Conservation (phyloP, 2,329 filamentous ascomycete genomes). For the Aspergillus brasiliensis region DNA sequence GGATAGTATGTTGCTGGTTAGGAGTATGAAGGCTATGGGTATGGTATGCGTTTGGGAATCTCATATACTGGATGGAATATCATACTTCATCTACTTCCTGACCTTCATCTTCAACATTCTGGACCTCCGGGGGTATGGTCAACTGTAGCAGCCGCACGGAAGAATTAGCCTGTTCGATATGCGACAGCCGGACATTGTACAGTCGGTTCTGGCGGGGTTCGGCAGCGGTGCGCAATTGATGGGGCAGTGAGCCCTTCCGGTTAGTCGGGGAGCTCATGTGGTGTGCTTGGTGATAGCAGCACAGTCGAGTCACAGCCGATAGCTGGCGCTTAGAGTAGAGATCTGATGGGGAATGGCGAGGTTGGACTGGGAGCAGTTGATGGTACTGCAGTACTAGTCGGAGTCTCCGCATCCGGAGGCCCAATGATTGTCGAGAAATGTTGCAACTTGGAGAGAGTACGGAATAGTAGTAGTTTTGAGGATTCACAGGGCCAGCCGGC, state of each 20-base stretch:
- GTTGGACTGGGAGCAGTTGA: neutral
- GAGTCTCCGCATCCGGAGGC: slow-evolving; percentile 6
- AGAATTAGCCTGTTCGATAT: slow-evolving; percentile 66
- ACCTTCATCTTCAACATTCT: slow-evolving; percentile 27
- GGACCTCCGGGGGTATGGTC: slow-evolving; percentile 52
- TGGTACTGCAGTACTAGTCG: neutral
- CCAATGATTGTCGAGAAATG: neutral
- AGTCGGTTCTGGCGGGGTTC: slow-evolving; percentile 71
- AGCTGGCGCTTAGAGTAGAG: slow-evolving; percentile 7
- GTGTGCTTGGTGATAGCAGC: neutral
- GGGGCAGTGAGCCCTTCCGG: slow-evolving; percentile 48
- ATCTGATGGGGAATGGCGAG: slow-evolving; percentile 9
- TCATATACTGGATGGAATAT: neutral
- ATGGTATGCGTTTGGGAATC: neutral
- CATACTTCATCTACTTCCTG: slow-evolving; percentile 52
- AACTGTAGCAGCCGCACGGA: slow-evolving; percentile 70
- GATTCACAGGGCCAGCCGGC: neutral
- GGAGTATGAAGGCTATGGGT: neutral
- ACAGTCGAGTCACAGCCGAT: neutral
- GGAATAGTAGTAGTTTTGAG: neutral
- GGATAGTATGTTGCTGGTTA: neutral
- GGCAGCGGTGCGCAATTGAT: slow-evolving; percentile 71
- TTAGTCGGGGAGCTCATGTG: slow-evolving; percentile 31
- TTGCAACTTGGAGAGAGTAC: neutral
- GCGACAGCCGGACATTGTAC: slow-evolving; percentile 62